These are phyloP conservation scores for Coffea canephora DNA, from an alignment of 257 asterid species.

Conservation along the genomic window DNA sequence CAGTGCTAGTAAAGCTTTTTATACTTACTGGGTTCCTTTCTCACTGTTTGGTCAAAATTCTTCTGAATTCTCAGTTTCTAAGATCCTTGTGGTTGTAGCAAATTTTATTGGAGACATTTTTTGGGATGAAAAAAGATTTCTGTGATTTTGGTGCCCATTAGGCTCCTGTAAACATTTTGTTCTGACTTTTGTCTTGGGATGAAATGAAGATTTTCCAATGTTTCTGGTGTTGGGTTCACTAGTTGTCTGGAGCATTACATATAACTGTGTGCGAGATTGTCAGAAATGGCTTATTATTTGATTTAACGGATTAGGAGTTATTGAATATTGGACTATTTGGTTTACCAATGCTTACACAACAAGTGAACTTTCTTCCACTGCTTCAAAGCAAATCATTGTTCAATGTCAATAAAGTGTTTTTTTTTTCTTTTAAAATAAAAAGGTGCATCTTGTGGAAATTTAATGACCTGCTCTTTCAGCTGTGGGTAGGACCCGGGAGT, in stretches of 20 bases:
- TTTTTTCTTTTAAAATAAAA: too few relatives aligned
- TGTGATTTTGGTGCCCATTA: background rate
- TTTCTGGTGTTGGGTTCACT: background rate
- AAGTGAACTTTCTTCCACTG: constrained; percentile 1
- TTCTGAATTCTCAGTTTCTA: background rate
- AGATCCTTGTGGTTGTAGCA: background rate
- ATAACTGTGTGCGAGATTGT: background rate
- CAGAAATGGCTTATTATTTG: background rate
- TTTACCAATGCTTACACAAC: background rate
- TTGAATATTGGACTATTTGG: background rate
- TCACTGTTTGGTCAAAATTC: background rate
- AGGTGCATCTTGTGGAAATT: background rate
- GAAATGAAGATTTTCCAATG: background rate
- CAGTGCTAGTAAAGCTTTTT: background rate
- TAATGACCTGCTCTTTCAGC: constrained; percentile 39
- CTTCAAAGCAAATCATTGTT: background rate
- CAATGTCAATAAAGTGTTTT: too few relatives aligned
- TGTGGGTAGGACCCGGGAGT: constrained; percentile 99
- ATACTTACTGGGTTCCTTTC: background rate
- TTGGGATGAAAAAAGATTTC: constrained; percentile 5
- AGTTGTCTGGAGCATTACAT: background rate
- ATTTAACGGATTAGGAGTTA: background rate
- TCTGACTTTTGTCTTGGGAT: background rate
- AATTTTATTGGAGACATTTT: background rate
- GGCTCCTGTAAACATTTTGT: background rate